Evolutionary conservation across 2,329 filamentous ascomycete genomes (phyloP).

Genomic region (Paecilomyces formosus): DNA sequence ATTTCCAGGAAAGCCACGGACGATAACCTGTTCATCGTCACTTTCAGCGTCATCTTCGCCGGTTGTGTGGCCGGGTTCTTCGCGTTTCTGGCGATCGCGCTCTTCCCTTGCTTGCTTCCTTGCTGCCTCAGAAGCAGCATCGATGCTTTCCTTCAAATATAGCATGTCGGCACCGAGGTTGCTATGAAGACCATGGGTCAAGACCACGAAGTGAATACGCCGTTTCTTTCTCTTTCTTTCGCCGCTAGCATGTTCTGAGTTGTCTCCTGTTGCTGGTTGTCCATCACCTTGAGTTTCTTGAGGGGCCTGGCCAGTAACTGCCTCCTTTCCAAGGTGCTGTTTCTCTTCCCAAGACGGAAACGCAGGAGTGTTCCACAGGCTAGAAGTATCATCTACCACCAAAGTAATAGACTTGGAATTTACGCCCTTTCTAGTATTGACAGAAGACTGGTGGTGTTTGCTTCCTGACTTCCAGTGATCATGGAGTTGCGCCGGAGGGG

Average conservation of each 20-base stretch:
- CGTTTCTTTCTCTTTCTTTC: slow-evolving; percentile 39
- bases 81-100: slow-evolving; percentile 36
- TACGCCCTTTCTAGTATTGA: slow-evolving; percentile 62
- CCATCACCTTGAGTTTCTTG: slow-evolving; percentile 6
- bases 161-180: slow-evolving; percentile 96
- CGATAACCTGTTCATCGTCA: slow-evolving; percentile 68
- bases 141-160: slow-evolving; percentile 94
- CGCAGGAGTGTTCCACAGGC: slow-evolving; percentile 85
- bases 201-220: slow-evolving; percentile 75
- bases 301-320: slow-evolving; percentile 13
- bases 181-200: slow-evolving; percentile 93
- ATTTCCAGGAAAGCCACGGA: slow-evolving; percentile 84
- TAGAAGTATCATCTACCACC: slow-evolving; percentile 78
- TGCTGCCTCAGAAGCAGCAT: slow-evolving; percentile 69
- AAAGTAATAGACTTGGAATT: slow-evolving; percentile 75
- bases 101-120: slow-evolving; percentile 60
- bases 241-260: slow-evolving; percentile 8
- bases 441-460: slow-evolving; percentile 48
- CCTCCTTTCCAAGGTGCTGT: slow-evolving; percentile 29
- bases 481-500: slow-evolving; percentile 60
- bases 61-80: slow-evolving; percentile 1
- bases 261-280: slow-evolving; percentile 3
- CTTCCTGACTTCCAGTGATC: slow-evolving; percentile 64
- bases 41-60: slow-evolving; percentile 31
- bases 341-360: slow-evolving; percentile 56